phyloP scores from a whole-genome alignment of 169 alveolate genomes.

The Plasmodium vivax region DNA sequence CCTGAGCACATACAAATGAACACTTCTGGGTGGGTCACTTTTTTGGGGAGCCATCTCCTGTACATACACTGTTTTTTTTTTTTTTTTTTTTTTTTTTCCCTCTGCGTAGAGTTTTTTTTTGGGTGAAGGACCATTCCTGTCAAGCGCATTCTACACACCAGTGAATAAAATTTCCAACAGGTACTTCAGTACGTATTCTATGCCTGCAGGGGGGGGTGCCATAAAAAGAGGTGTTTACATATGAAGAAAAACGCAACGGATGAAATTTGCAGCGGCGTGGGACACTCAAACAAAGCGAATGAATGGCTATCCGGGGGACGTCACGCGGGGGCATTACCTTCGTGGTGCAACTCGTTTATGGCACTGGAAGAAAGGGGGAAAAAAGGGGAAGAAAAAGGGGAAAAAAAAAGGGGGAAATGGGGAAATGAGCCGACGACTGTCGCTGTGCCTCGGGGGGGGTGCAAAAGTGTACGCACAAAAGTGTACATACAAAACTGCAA shows the following conservation, averaged over 20 bases:
- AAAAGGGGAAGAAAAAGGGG: neutral
- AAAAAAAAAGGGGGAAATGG: neutral
- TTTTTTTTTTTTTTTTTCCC: neutral
- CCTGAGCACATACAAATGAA: neutral
- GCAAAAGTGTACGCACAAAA: neutral
- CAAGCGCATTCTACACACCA: constrained; percentile 6
- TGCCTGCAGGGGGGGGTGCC: constrained; percentile 11
- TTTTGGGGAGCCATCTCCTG: neutral
- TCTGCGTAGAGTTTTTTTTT: neutral
- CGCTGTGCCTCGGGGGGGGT: neutral
- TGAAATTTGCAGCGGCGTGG: neutral
- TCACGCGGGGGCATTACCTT: constrained; percentile 16
- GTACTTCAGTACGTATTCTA: constrained; percentile 65
- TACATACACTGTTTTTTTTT: constrained; percentile 36
- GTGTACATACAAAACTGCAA: neutral
- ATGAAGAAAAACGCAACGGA: neutral
- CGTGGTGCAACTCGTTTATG: constrained; percentile 54
- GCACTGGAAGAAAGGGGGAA: constrained; percentile 27
- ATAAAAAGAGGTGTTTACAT: neutral
- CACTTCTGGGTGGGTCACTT: neutral
- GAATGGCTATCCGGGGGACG: neutral
- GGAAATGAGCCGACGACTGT: neutral
- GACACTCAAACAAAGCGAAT: neutral
- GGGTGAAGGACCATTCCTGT: neutral
- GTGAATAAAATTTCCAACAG: constrained; percentile 54